Evolutionary conservation across 768 basidiomycete species (phyloP).

Genomic region (Phylloporus rhodoxanthus): DNA sequence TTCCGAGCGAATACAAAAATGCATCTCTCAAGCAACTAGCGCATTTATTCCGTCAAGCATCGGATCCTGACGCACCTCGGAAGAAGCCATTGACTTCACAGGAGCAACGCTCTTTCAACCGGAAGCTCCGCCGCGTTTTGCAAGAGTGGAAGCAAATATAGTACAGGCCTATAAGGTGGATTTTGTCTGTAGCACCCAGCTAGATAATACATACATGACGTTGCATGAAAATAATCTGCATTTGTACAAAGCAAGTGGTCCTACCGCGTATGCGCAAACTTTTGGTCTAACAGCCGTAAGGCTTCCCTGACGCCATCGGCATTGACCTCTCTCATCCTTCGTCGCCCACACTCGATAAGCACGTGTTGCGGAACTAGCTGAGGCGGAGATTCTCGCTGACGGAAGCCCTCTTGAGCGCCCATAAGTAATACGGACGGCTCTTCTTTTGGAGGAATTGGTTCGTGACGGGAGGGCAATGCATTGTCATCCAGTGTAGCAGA

Average conservation of each 20-base stretch:
- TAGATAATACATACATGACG: conserved; percentile 5
- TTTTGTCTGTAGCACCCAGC: conserved; percentile 1
- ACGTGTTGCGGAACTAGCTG: conserved; percentile 58
- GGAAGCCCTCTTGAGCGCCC: conserved; percentile 51
- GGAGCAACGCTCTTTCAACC: conserved; percentile 34
- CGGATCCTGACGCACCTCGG: conserved; percentile 9
- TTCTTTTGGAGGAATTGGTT: conserved; percentile 12
- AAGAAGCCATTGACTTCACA: conserved; percentile 25
- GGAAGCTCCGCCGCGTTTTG: conserved; percentile 31
- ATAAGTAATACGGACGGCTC: conserved; percentile 42
- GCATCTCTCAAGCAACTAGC: conserved; percentile 45
- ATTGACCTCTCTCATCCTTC: conserved; percentile 59
- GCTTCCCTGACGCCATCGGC: conserved; percentile 72
- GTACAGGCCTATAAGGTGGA: background rate
- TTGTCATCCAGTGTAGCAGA: conserved; percentile 44
- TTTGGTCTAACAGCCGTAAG: conserved; percentile 65
- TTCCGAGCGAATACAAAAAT: conserved; percentile 45
- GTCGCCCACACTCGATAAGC: conserved; percentile 56
- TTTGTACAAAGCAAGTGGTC: background rate
- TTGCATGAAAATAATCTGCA: background rate
- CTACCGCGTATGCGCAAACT: conserved; percentile 40
- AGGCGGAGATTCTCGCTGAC: conserved; percentile 40
- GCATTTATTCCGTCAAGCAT: conserved; percentile 36
- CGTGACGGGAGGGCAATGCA: conserved; percentile 9
- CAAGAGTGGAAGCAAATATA: conserved; percentile 21